These are phyloP conservation scores for Bruguiera sexangula DNA, from an alignment of 345 rosid genomes.

Conservation along the genomic window DNA sequence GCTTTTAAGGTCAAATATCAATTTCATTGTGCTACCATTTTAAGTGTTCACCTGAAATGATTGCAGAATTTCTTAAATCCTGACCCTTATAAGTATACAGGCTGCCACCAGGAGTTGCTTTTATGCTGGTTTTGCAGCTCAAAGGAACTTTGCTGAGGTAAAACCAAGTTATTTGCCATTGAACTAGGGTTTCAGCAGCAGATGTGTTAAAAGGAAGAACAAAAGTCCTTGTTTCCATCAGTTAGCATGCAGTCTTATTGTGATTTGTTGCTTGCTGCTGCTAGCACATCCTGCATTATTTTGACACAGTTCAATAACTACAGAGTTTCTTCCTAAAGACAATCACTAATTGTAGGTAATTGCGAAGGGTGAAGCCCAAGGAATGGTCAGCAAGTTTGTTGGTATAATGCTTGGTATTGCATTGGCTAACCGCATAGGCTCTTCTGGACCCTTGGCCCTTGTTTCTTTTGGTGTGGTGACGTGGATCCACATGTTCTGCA, in stretches of 20 bases:
- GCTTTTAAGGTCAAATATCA: too few relatives aligned
- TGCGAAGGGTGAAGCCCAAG: constrained; percentile 99
- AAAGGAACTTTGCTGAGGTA: constrained; percentile 99
- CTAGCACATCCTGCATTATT: background rate
- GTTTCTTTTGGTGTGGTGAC: constrained; percentile 78
- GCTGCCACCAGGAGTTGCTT: constrained; percentile 96
- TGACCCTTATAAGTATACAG: constrained; percentile 34
- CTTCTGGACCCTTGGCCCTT: constrained; percentile 73
- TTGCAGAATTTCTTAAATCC: constrained; percentile 21
- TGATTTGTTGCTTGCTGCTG: background rate
- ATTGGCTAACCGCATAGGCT: constrained; percentile 67
- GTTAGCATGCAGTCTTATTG: background rate
- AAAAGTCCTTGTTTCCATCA: background rate
- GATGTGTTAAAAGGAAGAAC: background rate
- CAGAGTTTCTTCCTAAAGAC: constrained; percentile 2
- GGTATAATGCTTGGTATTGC: constrained; percentile 86
- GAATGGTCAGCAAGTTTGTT: constrained; percentile 92
- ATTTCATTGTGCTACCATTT: background rate
- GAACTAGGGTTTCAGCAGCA: background rate
- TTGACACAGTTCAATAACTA: background rate
- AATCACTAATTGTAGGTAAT: constrained; percentile 58
- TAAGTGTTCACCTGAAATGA: background rate
- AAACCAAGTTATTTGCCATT: constrained; percentile 13
- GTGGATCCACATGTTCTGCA: constrained; percentile 90
- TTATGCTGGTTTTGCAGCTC: constrained; percentile 98